Evolutionary conservation across 2,329 filamentous ascomycete species (phyloP).

Genomic region (Microdochium bolleyi): DNA sequence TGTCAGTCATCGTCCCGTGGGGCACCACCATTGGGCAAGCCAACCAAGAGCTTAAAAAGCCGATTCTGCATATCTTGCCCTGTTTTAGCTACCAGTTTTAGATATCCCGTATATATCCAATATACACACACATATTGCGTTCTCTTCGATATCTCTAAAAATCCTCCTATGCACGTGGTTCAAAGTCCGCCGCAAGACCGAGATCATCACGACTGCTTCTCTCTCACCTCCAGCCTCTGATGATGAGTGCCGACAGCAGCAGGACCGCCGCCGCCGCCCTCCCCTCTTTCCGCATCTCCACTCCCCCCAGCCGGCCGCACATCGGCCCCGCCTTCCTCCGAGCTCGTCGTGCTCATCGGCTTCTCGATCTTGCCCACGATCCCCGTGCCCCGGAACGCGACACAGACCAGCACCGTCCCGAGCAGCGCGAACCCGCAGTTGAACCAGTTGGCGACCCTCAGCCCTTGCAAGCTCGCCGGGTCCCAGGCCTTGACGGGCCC

Average conservation of each 20-base stretch:
- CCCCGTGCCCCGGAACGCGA: constrained; percentile 43
- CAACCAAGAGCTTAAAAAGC: too few species aligned
- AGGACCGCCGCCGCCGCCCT: not conserved
- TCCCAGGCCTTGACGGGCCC: constrained; percentile 36
- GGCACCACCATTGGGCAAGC: too few species aligned
- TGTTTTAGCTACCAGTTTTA: too few species aligned
- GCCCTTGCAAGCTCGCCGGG: constrained; percentile 32
- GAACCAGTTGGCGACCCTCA: constrained; percentile 44
- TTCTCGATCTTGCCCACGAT: constrained; percentile 36
- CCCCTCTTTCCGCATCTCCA: not conserved
- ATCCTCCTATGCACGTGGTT: too few species aligned
- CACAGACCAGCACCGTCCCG: constrained; percentile 33
- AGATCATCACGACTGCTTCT: not conserved
- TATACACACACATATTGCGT: too few species aligned
- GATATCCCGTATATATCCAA: too few species aligned
- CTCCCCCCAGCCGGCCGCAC: not conserved
- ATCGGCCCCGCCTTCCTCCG: too few species aligned
- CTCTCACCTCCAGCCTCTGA: not conserved
- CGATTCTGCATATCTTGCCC: too few species aligned
- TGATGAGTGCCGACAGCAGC: not conserved
- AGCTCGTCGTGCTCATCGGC: not conserved
- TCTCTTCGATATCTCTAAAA: too few species aligned
- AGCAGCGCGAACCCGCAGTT: constrained; percentile 38
- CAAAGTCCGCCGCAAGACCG: too few species aligned
- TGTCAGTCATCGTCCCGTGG: too few species aligned